Percentiles rank a stretch among this genome's conserved stretches.
phyloP scores from a whole-genome alignment of 2,329 filamentous ascomycete genomes.

The Ophiostoma sp. region DNA sequence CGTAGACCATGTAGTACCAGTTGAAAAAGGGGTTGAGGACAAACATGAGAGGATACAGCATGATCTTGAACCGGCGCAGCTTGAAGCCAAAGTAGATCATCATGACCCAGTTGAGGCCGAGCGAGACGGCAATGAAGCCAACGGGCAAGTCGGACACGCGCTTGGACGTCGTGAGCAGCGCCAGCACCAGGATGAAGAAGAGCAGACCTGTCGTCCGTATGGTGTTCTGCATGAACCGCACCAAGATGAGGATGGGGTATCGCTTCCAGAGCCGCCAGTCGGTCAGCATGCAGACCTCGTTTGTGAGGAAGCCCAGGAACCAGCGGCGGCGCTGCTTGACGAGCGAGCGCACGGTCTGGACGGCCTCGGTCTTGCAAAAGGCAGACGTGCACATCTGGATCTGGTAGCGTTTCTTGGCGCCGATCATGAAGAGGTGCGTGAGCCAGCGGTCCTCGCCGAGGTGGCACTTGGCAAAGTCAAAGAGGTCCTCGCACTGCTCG shows the following conservation, averaged over 20 bases:
- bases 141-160: constrained; percentile 74
- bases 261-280: constrained; percentile 86
- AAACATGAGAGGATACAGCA: constrained; percentile 95
- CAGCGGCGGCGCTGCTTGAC: constrained; percentile 92
- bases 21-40: constrained; percentile 94
- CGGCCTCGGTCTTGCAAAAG: constrained; percentile 97
- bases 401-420: constrained; percentile 84
- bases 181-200: constrained; percentile 89
- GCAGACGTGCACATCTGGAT: constrained; percentile 97
- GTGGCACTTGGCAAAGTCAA: constrained; percentile 94
- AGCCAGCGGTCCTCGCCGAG: constrained; percentile 94
- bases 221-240: constrained; percentile 93
- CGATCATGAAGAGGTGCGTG: constrained; percentile 98
- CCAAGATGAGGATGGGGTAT: constrained; percentile 78
- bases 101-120: constrained; percentile 87
- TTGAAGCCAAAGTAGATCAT: constrained; percentile 95
- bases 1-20: constrained; percentile 97
- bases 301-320: constrained; percentile 97
- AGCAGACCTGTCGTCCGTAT: constrained; percentile 89
- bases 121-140: constrained; percentile 86
- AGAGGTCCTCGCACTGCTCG: constrained; percentile 89
- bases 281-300: constrained; percentile 97
- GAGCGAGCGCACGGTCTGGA: constrained; percentile 77
- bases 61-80: constrained; percentile 84
- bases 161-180: constrained; percentile 77